Conservation (phyloP, 345 rosid genomes). For the Moringa oleifera region DNA sequence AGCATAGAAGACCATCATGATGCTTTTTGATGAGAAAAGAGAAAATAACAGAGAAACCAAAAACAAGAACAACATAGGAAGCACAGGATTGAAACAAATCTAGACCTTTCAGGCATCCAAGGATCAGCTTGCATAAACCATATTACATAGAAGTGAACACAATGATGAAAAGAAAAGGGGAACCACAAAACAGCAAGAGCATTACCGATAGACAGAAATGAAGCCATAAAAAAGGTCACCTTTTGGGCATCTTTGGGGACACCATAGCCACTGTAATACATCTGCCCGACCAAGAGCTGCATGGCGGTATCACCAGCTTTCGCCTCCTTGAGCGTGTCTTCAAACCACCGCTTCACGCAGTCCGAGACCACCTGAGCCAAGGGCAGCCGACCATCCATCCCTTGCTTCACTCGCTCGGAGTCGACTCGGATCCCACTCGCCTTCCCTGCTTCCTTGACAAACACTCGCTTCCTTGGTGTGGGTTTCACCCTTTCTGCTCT, state of each 20-base stretch:
- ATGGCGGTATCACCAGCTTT: conserved; percentile 47
- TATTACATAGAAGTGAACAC: no score
- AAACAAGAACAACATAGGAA: no score
- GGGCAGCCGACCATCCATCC: conserved; percentile 40
- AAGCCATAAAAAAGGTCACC: conserved; percentile 24
- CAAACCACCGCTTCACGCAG: conserved; percentile 50
- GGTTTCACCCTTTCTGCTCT: conserved; percentile 25
- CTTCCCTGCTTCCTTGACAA: conserved; percentile 15
- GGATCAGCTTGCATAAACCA: no score
- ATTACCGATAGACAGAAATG: no score
- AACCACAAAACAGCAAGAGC: no score
- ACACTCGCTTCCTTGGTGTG: conserved; percentile 21
- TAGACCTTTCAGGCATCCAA: no score
- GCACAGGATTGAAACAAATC: no score
- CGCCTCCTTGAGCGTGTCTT: conserved; percentile 57
- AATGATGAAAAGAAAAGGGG: no score
- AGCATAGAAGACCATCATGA: no score
- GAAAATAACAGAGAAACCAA: no score
- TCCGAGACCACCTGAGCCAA: conserved; percentile 51
- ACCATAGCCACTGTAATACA: conserved; percentile 64
- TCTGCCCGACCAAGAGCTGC: conserved; percentile 66
- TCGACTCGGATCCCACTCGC: conserved; percentile 22
- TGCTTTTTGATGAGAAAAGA: no score
- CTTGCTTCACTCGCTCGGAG: conserved; percentile 31
- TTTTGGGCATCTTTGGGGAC: conserved; percentile 45